phyloP scores from a whole-genome alignment of 78 protist species.

The Emiliania huxleyi region DNA sequence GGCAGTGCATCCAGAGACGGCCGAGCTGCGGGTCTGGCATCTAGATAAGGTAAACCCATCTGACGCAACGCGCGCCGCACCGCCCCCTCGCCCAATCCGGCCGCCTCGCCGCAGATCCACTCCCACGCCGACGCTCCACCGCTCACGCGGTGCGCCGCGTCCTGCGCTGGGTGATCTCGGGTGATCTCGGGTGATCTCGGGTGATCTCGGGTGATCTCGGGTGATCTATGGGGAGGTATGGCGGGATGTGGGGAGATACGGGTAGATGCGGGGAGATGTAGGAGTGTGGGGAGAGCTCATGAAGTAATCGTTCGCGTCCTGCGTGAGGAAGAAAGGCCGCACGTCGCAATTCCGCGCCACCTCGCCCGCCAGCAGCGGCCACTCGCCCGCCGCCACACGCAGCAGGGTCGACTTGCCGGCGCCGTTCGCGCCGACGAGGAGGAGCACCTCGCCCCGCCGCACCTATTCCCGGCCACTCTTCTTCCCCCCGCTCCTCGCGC shows the following conservation, averaged over 20 bases:
- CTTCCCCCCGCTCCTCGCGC: not conserved
- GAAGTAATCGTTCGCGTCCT: too few relatives aligned
- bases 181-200: too few relatives aligned
- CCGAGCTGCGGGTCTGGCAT: too few relatives aligned
- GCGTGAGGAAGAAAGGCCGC: not conserved
- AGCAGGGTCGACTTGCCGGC: conserved; percentile 13
- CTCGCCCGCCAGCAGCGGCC: not conserved
- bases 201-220: too few relatives aligned
- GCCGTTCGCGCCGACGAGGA: not conserved
- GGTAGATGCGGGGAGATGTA: too few relatives aligned
- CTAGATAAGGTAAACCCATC: too few relatives aligned
- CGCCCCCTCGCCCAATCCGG: not conserved
- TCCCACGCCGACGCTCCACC: not conserved
- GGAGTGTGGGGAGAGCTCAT: too few relatives aligned
- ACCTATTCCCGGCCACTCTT: not conserved
- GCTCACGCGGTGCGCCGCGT: not conserved
- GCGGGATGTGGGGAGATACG: too few relatives aligned
- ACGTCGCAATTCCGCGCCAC: not conserved
- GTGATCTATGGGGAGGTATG: too few relatives aligned
- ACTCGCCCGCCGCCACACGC: not conserved
- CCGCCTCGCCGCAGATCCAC: not conserved
- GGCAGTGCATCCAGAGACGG: not conserved
- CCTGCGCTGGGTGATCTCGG: too few relatives aligned
- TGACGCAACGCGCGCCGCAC: not conserved
- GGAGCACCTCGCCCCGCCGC: not conserved